Percentiles rank a stretch among this genome's conserved stretches.
Evolutionary conservation across 2,329 filamentous ascomycete genomes (phyloP).

Genomic region (Claviceps humidiphila): DNA sequence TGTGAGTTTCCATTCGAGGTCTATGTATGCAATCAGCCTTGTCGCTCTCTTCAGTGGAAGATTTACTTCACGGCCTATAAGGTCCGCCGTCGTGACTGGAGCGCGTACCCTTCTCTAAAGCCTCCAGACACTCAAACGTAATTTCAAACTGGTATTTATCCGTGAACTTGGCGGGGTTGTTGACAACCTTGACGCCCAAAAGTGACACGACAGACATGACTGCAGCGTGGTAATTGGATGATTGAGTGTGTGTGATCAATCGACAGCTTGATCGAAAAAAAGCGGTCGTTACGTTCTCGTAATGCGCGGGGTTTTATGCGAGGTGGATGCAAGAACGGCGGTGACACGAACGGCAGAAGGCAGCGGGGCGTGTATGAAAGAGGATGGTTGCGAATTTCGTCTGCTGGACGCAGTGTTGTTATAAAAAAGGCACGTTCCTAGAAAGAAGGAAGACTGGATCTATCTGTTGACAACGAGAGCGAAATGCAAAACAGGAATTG

Average conservation of each 20-base stretch:
- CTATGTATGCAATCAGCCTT: constrained; percentile 29
- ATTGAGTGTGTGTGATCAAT: neutral
- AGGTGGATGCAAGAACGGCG: constrained; percentile 4
- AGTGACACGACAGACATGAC: constrained; percentile 91
- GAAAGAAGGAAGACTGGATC: neutral
- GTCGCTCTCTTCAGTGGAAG: neutral
- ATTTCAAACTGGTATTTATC: constrained; percentile 96
- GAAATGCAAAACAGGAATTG: neutral
- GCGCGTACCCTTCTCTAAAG: constrained; percentile 69
- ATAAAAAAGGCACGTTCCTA: neutral
- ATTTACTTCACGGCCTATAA: neutral
- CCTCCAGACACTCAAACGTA: constrained; percentile 94
- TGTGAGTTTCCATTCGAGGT: constrained; percentile 98
- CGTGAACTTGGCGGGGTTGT: constrained; percentile 91
- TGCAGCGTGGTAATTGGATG: constrained; percentile 1
- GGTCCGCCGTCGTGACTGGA: neutral
- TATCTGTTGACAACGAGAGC: neutral
- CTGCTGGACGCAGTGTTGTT: neutral
- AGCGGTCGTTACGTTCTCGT: neutral
- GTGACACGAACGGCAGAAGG: constrained; percentile 2
- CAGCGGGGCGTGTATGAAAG: constrained; percentile 3
- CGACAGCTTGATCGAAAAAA: neutral
- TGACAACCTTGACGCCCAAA: constrained; percentile 86
- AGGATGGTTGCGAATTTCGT: neutral
- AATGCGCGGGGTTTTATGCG: neutral